Base-by-base conservation (phyloP, 176 grass and related monocot species). In the Rhynchospora breviuscula region DNA sequence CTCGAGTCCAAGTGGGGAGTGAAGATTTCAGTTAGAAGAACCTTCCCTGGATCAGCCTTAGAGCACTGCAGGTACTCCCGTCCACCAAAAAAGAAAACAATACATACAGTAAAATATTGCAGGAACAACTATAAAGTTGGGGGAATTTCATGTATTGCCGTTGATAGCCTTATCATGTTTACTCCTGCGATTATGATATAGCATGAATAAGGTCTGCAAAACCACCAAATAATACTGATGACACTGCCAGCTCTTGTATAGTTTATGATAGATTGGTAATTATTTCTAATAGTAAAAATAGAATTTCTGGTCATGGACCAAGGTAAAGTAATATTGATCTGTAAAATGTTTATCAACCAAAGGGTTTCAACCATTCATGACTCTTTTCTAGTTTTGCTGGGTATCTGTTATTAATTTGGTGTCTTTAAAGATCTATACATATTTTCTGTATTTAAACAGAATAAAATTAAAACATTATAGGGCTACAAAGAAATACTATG, bases 1-100 rank as follows among this genome's bases (percentile, higher is more conserved):
- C 89, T 98, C 22, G 95, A 98, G 60, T 93, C 95, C 62, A 98
- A 95, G 67, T 98, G 95, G 95, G 90, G 89, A 9, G 84, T 87
- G 84, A 91, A 88, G 83, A 91, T 98, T 79, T 54, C 78, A 69
- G 85, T 98, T 6, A 69, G 83, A 53, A 94, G 89, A 88, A 78
- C 89, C 79, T 98, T 98, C 74, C 87, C 64, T 58, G 95, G 95
- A 88, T 98, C 92, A 90, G 82, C 84, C 51, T 88, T 98, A 84
- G 95, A 95, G 69, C 88, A 91, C 84, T 91, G 81, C 84, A 98
- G 95, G 95, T 98, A 80, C 52, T 17, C 45, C 22, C 23, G 9
- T 74, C 47, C 49, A 26, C 33, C 1, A 13, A n/a, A 53, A 51
- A 23, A 75, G 25, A 12, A 74, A 73, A 74, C 6, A 6, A 74